A percentile compares a stretch with the other conserved stretches of the same genome.
Conservation (phyloP, 1,284 basidiomycete species). For the Gomphus bonarii region DNA sequence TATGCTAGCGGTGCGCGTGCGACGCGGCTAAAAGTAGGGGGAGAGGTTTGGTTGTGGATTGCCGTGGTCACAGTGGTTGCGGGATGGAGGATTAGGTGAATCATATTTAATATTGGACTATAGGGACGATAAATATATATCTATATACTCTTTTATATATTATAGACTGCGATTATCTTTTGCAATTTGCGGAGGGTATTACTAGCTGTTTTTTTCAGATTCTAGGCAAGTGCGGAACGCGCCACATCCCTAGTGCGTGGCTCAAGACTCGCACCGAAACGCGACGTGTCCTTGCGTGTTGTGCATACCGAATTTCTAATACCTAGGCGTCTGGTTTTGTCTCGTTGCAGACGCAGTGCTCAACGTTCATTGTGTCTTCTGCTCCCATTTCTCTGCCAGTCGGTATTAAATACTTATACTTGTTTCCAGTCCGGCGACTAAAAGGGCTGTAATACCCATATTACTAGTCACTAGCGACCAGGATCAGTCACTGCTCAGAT, state of each 20-base stretch:
- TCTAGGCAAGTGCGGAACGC: background rate
- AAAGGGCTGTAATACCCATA: too few species aligned
- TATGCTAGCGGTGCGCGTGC: background rate
- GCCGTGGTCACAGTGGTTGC: background rate
- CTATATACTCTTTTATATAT: too few species aligned
- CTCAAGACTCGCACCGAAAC: background rate
- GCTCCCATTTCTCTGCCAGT: background rate
- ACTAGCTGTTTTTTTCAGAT: too few species aligned
- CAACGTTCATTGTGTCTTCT: background rate
- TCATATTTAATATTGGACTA: too few species aligned
- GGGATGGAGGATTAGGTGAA: background rate
- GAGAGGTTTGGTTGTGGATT: too few species aligned
- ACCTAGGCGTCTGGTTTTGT: background rate
- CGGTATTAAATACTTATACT: too few species aligned
- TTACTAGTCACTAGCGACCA: too few species aligned
- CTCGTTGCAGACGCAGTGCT: background rate
- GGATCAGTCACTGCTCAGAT: too few species aligned
- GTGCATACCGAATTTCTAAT: background rate
- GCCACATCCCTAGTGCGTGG: background rate
- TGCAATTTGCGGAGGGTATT: too few species aligned
- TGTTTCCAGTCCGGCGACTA: background rate
- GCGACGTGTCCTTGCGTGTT: background rate
- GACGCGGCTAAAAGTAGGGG: background rate
- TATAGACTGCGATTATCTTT: too few species aligned
- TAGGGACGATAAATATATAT: too few species aligned